Percentiles rank a stretch among this genome's conserved stretches.
Conservation (phyloP, 2,329 filamentous ascomycete species). For the Colletotrichum truncatum region DNA sequence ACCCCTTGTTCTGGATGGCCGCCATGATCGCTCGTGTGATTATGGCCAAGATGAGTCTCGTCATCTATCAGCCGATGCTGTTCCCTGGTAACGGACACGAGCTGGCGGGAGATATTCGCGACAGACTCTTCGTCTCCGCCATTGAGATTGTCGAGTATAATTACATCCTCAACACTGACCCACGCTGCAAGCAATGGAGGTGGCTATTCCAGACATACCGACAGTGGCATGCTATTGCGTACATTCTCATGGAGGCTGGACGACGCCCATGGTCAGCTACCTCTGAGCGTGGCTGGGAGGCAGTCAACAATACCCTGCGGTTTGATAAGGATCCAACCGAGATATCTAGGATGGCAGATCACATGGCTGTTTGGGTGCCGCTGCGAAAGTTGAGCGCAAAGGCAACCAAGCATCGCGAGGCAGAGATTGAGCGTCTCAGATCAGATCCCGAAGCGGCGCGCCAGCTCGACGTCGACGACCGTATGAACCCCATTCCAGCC, state of each 20-base stretch:
- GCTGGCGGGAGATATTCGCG: slow-evolving; percentile 69
- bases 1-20: slow-evolving; percentile 72
- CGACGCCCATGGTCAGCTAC: slow-evolving; percentile 59
- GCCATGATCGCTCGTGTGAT: slow-evolving; percentile 76
- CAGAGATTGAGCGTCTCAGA: slow-evolving; percentile 59
- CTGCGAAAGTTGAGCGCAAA: slow-evolving; percentile 63
- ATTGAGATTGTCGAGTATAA: slow-evolving; percentile 79
- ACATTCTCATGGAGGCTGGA: slow-evolving; percentile 55
- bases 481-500: slow-evolving; percentile 50
- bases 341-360: slow-evolving; percentile 53
- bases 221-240: slow-evolving; percentile 61
- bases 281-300: slow-evolving; percentile 60
- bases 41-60: slow-evolving; percentile 80
- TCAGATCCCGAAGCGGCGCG: slow-evolving; percentile 58
- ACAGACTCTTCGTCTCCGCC: slow-evolving; percentile 76
- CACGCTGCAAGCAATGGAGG: slow-evolving; percentile 52
- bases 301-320: slow-evolving; percentile 46
- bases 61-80: slow-evolving; percentile 79
- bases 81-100: slow-evolving; percentile 64
- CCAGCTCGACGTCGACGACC: slow-evolving; percentile 59
- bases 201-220: slow-evolving; percentile 62
- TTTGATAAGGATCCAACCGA: slow-evolving; percentile 51
- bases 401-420: slow-evolving; percentile 59
- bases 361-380: slow-evolving; percentile 61
- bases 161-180: slow-evolving; percentile 70